A percentile compares a stretch with the other conserved stretches of the same genome.
Evolutionary conservation across 148 eudicot species (phyloP).

Genomic region (Rhododendron simsii): DNA sequence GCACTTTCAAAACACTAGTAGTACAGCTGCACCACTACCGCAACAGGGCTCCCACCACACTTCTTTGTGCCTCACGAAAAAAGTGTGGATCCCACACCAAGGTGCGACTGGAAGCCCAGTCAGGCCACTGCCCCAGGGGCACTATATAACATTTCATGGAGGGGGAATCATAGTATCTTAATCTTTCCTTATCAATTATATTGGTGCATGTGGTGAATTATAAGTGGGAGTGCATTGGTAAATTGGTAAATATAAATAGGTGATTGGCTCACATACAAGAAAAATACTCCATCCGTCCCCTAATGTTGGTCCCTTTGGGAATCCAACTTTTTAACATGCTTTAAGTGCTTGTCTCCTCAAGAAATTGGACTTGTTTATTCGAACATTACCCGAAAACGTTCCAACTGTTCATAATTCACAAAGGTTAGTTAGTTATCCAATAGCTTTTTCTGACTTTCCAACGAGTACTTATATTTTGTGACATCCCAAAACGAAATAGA

Average conservation of each 20-base stretch:
- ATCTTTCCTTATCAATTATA: background rate
- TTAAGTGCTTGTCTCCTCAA: background rate
- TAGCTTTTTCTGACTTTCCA: background rate
- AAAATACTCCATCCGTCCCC: background rate
- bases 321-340: background rate
- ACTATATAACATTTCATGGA: background rate
- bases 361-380: background rate
- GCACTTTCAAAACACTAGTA: background rate
- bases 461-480: background rate
- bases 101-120: background rate
- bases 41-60: background rate
- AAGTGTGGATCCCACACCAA: background rate
- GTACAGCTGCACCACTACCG: background rate
- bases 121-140: background rate
- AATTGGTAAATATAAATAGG: background rate
- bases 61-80: background rate
- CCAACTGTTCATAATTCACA: background rate
- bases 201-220: background rate
- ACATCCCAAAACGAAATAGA: background rate
- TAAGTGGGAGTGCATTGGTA: background rate
- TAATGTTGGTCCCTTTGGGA: background rate
- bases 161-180: background rate
- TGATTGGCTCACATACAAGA: background rate
- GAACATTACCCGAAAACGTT: background rate
- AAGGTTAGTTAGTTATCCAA: background rate